Evolutionary conservation across 1,284 basidiomycete genomes (phyloP), one percentile per base, ranked within the genome.

Genomic region (Quambalaria eucalypti): DNA sequence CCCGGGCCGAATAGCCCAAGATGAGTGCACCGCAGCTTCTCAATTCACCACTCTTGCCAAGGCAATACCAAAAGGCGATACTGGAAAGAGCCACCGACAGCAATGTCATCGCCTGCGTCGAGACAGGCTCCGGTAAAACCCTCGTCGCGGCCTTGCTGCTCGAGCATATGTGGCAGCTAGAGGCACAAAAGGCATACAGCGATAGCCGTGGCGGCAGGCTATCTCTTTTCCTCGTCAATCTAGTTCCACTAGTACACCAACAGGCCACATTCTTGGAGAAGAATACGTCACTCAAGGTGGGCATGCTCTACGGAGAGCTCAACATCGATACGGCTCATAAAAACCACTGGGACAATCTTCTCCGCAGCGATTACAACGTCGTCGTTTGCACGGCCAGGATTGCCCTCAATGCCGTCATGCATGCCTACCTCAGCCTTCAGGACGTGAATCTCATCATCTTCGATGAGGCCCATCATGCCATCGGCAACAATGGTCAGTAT

Each of bases 61-160:
- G 42, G 10, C n/a, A 51, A 10, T 48, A 31, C 29, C 52, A 54
- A 28, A 38, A 30, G 36, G 21, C 56, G 50, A 21, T 54, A 12
- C 55, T 30, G 28, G 51, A 55, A 28, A 51, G 29, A 21, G 52
- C 52, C 26, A 54, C 26, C 12, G 31, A 19, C 9, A 31, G 48
- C 28, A 67, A 67, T 44, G 57, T 68, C 29, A 58, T 69, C 40
- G 64, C 65, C 36, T 65, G 62, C 31, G 54, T 69, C n/a, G 61
- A 62, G 28, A 69, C 67, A 1, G 67, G 67, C n/a, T 61, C 58
- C 36, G 67, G 67, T 7, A 69, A 69, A 58, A 69, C 67, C 16
- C 63, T 69, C 53, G 61, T 69, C 40, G 60, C 65, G 23, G 67
- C 62, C 10, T 55, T 69, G 16, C 58, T 69, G 2, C 53, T 69